Evolutionary conservation across 352 stramenopile species (phyloP), one percentile per base, ranked within the genome.

Genomic region (Plasmopara viticola): DNA sequence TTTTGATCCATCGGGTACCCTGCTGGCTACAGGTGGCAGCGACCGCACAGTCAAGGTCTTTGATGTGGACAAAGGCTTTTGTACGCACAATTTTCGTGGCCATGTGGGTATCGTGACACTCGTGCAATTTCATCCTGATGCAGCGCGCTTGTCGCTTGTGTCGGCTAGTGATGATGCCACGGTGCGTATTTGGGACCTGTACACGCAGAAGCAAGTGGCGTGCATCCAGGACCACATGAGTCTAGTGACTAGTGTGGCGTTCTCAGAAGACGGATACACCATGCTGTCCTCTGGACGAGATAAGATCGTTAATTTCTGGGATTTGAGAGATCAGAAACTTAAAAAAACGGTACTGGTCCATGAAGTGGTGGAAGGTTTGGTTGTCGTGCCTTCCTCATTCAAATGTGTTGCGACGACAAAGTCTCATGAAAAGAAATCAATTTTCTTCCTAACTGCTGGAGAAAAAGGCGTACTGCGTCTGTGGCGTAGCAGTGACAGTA

Each of bases 11-110:
- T 87, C 88, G 18, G 88, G 87, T 37, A 97, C 86, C 46, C 67
- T 99, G 55, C 69, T 99, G 8, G 95, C 95, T 7, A 99, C 96
- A 1, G 96, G 94, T 58, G 95, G 94, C 18, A 94, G 95, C 29
- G 97, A 99, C 70, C 92, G 94, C 44, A 87, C 82, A 1, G 94
- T 98, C 38, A 96, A 98, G 55, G 90, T 97, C 20, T 97, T 95
- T 51, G 89, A 97, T 66, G 76, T 97, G 25, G 78, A 94, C 52
- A 88, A 94, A 62, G 90, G 87, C 28, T 97, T 86, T 65, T 96
- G 85, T 66, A 98, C 92, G 49, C 92, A 98, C 76, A 97, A 91
- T 70, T 97, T 98, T 60, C 77, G 72, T 29, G 72, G 76, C 8
- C 90, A 97, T 58, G 49, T 65, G 9, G 90, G 74, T 38, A 92